Evolutionary conservation across 148 eudicot genomes (phyloP).

Genomic region (Rhododendron simsii): DNA sequence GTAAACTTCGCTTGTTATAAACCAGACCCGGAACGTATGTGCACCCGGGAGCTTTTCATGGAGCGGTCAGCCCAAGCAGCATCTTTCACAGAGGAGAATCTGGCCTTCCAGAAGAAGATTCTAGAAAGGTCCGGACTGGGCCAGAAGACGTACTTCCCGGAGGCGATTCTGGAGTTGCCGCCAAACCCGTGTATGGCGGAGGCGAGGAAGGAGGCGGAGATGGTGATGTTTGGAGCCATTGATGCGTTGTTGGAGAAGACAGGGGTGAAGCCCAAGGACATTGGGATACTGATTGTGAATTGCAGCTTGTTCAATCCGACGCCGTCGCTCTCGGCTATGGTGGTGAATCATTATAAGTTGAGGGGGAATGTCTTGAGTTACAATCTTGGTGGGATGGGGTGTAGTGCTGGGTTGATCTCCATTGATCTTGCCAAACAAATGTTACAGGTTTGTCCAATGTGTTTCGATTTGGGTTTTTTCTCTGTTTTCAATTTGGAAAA

Average conservation of each 20-base stretch:
- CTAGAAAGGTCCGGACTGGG: conserved; percentile 38
- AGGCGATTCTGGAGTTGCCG: conserved; percentile 14
- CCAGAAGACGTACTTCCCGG: conserved; percentile 28
- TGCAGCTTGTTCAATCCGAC: conserved; percentile 32
- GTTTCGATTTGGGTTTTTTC: neutral
- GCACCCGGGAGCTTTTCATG: conserved; percentile 30
- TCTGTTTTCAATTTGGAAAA: neutral
- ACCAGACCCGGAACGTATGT: conserved; percentile 26
- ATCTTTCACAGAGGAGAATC: conserved; percentile 22
- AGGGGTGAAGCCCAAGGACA: conserved; percentile 31
- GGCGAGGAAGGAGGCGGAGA: conserved; percentile 36
- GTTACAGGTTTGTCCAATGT: conserved; percentile 23
- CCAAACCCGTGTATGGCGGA: conserved; percentile 19
- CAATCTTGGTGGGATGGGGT: conserved; percentile 51
- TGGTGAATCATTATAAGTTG: conserved; percentile 36
- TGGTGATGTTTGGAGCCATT: conserved; percentile 36
- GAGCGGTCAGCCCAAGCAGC: conserved; percentile 5
- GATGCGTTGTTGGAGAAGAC: conserved; percentile 37
- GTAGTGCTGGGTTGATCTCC: conserved; percentile 42
- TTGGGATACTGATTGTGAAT: conserved; percentile 36
- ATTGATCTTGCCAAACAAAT: conserved; percentile 39
- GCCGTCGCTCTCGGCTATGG: conserved; percentile 36
- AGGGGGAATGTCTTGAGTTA: conserved; percentile 33
- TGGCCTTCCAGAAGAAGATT: conserved; percentile 29
- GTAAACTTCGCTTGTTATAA: conserved; percentile 44